Percentiles rank a stretch among this genome's conserved stretches.
phyloP scores from a whole-genome alignment of 2,329 filamentous ascomycete species.

The Beauveria asiatica region DNA sequence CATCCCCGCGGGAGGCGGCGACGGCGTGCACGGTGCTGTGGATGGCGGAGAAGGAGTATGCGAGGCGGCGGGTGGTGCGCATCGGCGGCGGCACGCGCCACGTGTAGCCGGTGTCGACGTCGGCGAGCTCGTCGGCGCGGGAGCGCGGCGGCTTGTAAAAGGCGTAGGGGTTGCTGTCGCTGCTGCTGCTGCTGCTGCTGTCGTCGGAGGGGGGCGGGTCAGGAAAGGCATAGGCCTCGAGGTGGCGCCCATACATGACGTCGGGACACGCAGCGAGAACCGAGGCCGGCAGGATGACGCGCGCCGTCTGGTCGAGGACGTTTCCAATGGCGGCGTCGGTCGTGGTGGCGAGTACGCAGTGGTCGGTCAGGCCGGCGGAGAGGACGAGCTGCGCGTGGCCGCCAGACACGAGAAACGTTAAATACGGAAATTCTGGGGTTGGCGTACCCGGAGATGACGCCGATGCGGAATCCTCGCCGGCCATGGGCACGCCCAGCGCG shows the following conservation, averaged over 20 bases:
- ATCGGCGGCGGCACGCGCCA: conserved; percentile 68
- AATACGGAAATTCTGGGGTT: conserved; percentile 65
- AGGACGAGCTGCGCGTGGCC: conserved; percentile 84
- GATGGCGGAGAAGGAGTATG: conserved; percentile 66
- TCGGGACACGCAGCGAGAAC: conserved; percentile 45
- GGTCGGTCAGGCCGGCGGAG: conserved; percentile 58
- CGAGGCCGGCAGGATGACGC: conserved; percentile 59
- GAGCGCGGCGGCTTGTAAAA: conserved; percentile 50
- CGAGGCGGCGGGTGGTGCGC: conserved; percentile 45
- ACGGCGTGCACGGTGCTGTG: conserved; percentile 46
- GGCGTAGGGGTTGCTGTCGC: conserved; percentile 26
- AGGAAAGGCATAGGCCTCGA: conserved; percentile 71
- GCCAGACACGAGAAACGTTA: conserved; percentile 82
- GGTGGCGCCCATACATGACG: conserved; percentile 70
- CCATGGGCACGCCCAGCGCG: conserved; percentile 40
- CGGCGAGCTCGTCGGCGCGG: conserved; percentile 49
- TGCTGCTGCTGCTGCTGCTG: not conserved
- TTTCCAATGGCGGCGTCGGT: conserved; percentile 84
- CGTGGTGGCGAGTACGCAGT: conserved; percentile 64
- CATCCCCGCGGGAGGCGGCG: conserved; percentile 22
- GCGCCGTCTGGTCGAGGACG: conserved; percentile 78
- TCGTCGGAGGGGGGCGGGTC: conserved; percentile 1
- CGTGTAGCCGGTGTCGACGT: conserved; percentile 29
- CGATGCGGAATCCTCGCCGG: not conserved
- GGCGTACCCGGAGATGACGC: not conserved